phyloP scores from a whole-genome alignment of 495 filamentous ascomycete genomes.

The Rhypophila decipiens region DNA sequence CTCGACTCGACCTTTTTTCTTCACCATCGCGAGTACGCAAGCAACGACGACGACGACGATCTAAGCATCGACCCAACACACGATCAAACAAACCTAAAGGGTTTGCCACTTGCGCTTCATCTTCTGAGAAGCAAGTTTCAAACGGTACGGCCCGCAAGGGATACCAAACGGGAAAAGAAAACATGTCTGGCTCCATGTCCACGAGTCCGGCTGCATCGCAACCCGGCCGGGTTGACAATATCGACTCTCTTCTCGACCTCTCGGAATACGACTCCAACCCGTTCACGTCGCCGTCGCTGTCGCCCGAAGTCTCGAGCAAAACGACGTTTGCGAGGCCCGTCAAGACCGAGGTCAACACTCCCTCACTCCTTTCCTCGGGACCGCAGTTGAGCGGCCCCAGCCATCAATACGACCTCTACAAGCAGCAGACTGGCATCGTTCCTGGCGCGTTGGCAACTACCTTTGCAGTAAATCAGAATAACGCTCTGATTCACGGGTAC shows the following conservation, averaged over 20 bases:
- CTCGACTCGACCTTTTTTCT: not conserved
- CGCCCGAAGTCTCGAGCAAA: constrained; percentile 33
- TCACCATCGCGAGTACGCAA: not conserved
- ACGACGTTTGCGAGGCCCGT: constrained; percentile 30
- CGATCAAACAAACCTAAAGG: not conserved
- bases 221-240: constrained; percentile 8
- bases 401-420: constrained; percentile 86
- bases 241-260: constrained; percentile 40
- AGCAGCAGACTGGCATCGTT: constrained; percentile 85
- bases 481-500: constrained; percentile 47
- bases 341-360: constrained; percentile 30
- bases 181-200: constrained; percentile 24
- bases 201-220: constrained; percentile 15
- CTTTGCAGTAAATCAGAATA: constrained; percentile 57
- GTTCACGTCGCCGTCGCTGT: constrained; percentile 42
- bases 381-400: constrained; percentile 70
- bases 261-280: constrained; percentile 37
- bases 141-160: constrained; percentile 3
- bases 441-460: constrained; percentile 68
- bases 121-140: not conserved
- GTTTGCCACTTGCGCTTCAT: not conserved
- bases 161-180: constrained; percentile 2
- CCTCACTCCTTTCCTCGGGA: constrained; percentile 32
- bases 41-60: not conserved
- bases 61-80: not conserved